A percentile compares a stretch with the other conserved stretches of the same genome.
These are phyloP conservation scores for Xylaria sp. DNA, from an alignment of 2,329 filamentous ascomycete species.

Conservation along the genomic window DNA sequence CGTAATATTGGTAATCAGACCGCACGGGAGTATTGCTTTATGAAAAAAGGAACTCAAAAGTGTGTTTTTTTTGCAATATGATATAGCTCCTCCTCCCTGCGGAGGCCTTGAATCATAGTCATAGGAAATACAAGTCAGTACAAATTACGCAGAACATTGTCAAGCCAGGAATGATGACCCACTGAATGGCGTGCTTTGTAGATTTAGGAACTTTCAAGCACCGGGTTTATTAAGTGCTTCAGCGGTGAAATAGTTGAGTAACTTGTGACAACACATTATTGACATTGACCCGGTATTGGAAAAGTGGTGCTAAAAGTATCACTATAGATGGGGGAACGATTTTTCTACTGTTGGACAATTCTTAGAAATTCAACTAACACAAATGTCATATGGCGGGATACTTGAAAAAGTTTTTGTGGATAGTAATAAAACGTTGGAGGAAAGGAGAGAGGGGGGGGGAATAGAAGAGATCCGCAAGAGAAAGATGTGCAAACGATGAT, in stretches of 20 bases:
- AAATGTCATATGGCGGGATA: too few relatives aligned
- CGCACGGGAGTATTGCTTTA: not conserved
- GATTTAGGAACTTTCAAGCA: not conserved
- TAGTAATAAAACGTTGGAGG: not conserved
- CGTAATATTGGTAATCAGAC: not conserved
- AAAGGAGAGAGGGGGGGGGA: not conserved
- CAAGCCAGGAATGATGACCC: not conserved
- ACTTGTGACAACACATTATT: not conserved
- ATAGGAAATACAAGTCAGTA: not conserved
- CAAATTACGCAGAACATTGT: not conserved
- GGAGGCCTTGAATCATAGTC: not conserved
- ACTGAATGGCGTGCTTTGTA: not conserved
- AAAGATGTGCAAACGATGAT: not conserved
- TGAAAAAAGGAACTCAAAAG: not conserved
- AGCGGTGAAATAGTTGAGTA: too few relatives aligned
- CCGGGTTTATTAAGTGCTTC: not conserved
- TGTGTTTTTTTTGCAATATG: not conserved
- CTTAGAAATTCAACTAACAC: not conserved
- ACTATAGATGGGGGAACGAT: not conserved
- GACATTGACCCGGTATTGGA: too few relatives aligned
- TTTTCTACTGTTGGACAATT: not conserved
- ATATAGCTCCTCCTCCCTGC: not conserved
- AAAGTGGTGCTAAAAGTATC: too few relatives aligned
- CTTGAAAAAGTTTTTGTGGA: not conserved
- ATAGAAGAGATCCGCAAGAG: not conserved